These are phyloP conservation scores for Stylonectria norvegica DNA, from an alignment of 2,329 filamentous ascomycete genomes.

Conservation along the genomic window DNA sequence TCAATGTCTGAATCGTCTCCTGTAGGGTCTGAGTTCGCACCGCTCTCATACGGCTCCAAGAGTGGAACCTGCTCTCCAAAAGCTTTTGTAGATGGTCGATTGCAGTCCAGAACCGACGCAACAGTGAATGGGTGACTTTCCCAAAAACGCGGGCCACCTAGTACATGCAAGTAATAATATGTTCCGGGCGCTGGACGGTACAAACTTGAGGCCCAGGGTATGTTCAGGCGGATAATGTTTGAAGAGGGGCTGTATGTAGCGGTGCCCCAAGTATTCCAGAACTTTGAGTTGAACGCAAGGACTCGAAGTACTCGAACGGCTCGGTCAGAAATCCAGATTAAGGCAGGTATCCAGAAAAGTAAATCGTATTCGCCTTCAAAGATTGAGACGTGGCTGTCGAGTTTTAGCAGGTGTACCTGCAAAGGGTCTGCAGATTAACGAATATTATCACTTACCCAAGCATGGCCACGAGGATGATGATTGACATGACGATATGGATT, in stretches of 20 bases:
- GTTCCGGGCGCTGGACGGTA: conserved; percentile 40
- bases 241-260: conserved; percentile 35
- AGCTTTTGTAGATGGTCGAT: conserved; percentile 13
- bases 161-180: conserved; percentile 44
- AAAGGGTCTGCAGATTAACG: too few relatives aligned
- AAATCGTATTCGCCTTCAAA: conserved; percentile 47
- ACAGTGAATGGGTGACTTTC: conserved; percentile 51
- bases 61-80: conserved; percentile 33
- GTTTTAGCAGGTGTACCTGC: conserved; percentile 15
- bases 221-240: conserved; percentile 41
- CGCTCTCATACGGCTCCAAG: conserved; percentile 18
- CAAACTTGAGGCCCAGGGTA: conserved; percentile 34
- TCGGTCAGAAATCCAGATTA: conserved; percentile 50
- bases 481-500: conserved; percentile 49
- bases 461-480: conserved; percentile 48
- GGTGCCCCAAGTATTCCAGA: conserved; percentile 35
- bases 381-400: conserved; percentile 47
- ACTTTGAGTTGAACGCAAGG: conserved; percentile 36
- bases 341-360: conserved; percentile 47
- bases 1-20: conserved; percentile 1
- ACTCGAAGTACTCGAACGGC: conserved; percentile 42
- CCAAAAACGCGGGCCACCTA: conserved; percentile 41
- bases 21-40: neutral
- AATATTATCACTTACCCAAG: conserved; percentile 41
- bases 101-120: conserved; percentile 27